Base-by-base conservation (phyloP, 768 basidiomycete species). In the Agrocybe chaxingu region DNA sequence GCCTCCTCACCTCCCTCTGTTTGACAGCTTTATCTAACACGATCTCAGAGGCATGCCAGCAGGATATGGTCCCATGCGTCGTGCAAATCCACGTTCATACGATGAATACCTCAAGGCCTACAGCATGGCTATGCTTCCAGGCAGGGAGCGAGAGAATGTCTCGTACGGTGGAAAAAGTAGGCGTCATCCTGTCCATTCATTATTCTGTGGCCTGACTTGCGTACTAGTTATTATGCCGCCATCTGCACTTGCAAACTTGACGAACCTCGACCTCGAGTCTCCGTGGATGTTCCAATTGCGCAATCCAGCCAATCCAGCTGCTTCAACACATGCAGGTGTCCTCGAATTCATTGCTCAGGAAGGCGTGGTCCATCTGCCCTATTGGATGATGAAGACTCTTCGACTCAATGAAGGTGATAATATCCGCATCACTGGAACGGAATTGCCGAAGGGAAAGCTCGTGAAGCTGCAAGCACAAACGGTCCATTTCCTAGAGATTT, bases 371-470 rank as follows among this genome's bases (percentile, higher is more conserved):
- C 89, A 98, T 73, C 76, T 99, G 11, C 97, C 97, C 0, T 89
- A 93, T 59, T 99, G 97, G 97, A 96, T 99, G 91, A 99, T 99
- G 96, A 94, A 89, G 73, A 94, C 92, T 4, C 74, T 99, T 13
- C 82, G 92, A 24, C 71, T 99, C 24, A 86, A 85, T 48, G 97
- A 99, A 69, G 97, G 97, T 9, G 97, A 98, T 71, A 84, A 92
- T 8, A 90, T 99, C 53, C 85, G 94, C 39, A 85, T 98, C 46
- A 94, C 88, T 4, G 94, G 96, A 7, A 78, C 88, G 1, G 84
- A 88, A 53, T 77, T 98, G 11, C 84, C 84, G 0, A 98, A 98
- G 68, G 97, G 96, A 54, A 93, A 94, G 70, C 76, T 95, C 46
- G 90, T 99, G 64, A 99, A 99, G 69, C 75, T 99, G 41, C 97